A percentile compares a stretch with the other conserved stretches of the same genome.
Conservation (phyloP, 352 stramenopile genomes). For the Phytophthora kernoviae region DNA sequence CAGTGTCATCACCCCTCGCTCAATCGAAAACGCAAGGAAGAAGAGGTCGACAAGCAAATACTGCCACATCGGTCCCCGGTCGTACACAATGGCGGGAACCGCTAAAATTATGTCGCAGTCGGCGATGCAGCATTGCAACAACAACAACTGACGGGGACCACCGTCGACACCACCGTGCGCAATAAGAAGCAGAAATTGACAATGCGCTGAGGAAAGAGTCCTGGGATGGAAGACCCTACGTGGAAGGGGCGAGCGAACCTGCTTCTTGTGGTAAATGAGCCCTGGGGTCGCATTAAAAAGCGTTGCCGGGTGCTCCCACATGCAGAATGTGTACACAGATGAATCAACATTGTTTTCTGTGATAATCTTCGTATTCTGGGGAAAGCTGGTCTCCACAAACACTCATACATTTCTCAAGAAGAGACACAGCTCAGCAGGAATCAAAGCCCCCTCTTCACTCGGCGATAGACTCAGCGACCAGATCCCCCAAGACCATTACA, state of each 20-base stretch:
- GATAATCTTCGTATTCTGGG: conserved; percentile 9
- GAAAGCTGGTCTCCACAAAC: conserved; percentile 38
- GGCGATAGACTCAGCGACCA: background rate
- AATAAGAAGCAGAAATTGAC: conserved; percentile 24
- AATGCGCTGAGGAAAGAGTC: conserved; percentile 40
- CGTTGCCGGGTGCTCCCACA: conserved; percentile 36
- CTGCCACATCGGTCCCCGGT: conserved; percentile 34
- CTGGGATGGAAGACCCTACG: conserved; percentile 35
- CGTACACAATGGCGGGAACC: conserved; percentile 33
- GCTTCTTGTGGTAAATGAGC: background rate
- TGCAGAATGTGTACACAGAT: conserved; percentile 23
- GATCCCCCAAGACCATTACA: background rate
- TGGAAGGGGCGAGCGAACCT: conserved; percentile 14
- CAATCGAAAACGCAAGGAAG: conserved; percentile 41
- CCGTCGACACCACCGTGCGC: conserved; percentile 19
- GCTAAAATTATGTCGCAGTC: conserved; percentile 9
- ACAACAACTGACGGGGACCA: conserved; percentile 29
- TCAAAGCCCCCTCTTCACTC: no score
- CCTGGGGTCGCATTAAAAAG: conserved; percentile 4
- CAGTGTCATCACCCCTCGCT: conserved; percentile 32
- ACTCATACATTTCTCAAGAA: no score
- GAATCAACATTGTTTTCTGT: conserved; percentile 6
- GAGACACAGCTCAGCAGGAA: no score
- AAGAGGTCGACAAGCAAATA: conserved; percentile 54
- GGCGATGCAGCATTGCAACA: background rate